Conservation (phyloP, 2,329 filamentous ascomycete species). For the Thermothelomyces thermophilus region DNA sequence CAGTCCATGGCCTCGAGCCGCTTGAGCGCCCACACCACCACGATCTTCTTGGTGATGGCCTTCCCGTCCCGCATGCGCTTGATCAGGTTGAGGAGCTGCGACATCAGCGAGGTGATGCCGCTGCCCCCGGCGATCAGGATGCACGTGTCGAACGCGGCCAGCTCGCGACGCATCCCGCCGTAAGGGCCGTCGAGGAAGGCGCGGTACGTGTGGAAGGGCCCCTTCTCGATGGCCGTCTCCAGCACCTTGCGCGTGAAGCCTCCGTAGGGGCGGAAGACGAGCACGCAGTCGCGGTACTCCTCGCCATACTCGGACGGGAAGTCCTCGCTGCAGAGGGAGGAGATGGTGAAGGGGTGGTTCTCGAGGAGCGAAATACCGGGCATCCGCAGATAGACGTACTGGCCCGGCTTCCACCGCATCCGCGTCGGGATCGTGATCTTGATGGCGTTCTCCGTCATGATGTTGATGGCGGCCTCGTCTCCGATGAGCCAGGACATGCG, state of each 20-base stretch:
- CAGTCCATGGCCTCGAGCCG: conserved; percentile 91
- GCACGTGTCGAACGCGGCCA: conserved; percentile 89
- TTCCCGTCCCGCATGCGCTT: conserved; percentile 94
- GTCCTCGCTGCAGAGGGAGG: conserved; percentile 85
- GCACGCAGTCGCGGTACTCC: conserved; percentile 76
- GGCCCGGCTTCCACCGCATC: conserved; percentile 86
- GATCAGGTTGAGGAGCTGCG: conserved; percentile 86
- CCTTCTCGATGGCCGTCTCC: conserved; percentile 75
- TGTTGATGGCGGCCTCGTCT: conserved; percentile 81
- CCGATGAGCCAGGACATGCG: conserved; percentile 76
- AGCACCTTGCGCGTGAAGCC: conserved; percentile 84
- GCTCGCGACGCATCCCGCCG: conserved; percentile 82
- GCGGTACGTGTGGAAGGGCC: conserved; percentile 84
- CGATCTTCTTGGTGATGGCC: conserved; percentile 82
- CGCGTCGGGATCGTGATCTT: conserved; percentile 93
- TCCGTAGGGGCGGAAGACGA: conserved; percentile 86
- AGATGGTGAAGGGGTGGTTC: conserved; percentile 93
- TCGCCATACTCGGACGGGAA: conserved; percentile 90
- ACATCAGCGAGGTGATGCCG: conserved; percentile 88
- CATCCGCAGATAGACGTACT: conserved; percentile 93
- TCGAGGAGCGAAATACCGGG: conserved; percentile 84
- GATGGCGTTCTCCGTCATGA: conserved; percentile 89
- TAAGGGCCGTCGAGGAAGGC: conserved; percentile 93
- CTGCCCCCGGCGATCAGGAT: conserved; percentile 91
- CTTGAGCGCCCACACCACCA: conserved; percentile 91